phyloP scores from a whole-genome alignment of 208 protist species.

The Baffinella frigidus region DNA sequence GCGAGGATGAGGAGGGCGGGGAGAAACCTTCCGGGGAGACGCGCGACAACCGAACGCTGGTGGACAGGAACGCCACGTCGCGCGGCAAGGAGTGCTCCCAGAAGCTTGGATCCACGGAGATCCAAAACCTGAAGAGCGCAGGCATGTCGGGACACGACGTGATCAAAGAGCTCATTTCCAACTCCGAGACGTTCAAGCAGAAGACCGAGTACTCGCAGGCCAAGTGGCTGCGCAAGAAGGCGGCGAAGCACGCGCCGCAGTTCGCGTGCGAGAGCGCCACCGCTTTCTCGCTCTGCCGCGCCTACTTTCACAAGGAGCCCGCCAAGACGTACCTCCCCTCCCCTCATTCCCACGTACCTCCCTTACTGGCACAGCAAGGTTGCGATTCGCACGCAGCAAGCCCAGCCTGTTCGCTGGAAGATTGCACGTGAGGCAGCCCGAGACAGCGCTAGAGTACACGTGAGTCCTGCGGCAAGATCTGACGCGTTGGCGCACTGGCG shows the following conservation, averaged over 20 bases:
- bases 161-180: conserved; percentile 9
- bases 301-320: conserved; percentile 14
- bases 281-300: conserved; percentile 14
- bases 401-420: too few relatives aligned
- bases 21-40: neutral
- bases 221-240: conserved; percentile 36
- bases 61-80: conserved; percentile 4
- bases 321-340: too few relatives aligned
- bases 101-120: conserved; percentile 17
- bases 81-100: neutral
- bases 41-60: conserved; percentile 3
- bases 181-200: conserved; percentile 43
- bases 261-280: neutral
- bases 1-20: neutral
- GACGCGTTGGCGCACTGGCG: too few relatives aligned
- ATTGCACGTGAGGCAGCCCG: too few relatives aligned
- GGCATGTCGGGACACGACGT: neutral
- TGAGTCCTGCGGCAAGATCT: too few relatives aligned
- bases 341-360: too few relatives aligned
- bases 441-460: too few relatives aligned
- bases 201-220: conserved; percentile 50
- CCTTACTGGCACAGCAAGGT: too few relatives aligned
- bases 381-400: too few relatives aligned
- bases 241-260: conserved; percentile 25
- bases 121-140: neutral